Evolutionary conservation across 306 rosid genomes (phyloP), one percentile per base, ranked within the genome.

Genomic region (Malus sylvestris): DNA sequence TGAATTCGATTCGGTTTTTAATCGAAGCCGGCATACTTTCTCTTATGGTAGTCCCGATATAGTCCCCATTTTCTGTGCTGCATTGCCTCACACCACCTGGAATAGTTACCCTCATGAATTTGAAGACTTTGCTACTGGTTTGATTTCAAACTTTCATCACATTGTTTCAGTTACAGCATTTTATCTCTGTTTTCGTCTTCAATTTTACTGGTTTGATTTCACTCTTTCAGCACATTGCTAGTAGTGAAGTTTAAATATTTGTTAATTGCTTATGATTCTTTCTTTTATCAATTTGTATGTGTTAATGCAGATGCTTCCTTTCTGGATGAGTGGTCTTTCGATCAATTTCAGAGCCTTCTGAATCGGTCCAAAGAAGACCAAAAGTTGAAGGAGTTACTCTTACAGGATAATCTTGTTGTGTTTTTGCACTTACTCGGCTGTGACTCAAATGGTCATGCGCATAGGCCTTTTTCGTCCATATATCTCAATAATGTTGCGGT

Each of bases 371-470:
- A 64, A 45, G 89, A 89, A 83, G 96, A 90, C 66, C 77, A 84
- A 67, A 89, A 88, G 76, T 65, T 88, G 86, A 86, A 82, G 87
- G 88, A 82, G 59, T 82, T 90, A 72, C 91, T 93, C 73, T 81
- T 46, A 75, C 93, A 86, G 82, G 91, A 91, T 76, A 85, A 91
- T 63, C 90, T 93, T 88, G 91, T 88, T 40, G 67, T 93, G 70
- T 93, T 93, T 79, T 82, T 93, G 81, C 98, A 93, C 82, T 85
- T 93, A 25, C 98, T 90, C 72, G 98, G 98, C 69, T 93, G 98
- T 75, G 96, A 93, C 83, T 87, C 98, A 74, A 93, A 93, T 80
- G 98, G 98, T 75, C 98, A 93, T 81, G 98, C 98, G 20, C 98
- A 93, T 73, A 85, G 88, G 81, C 98, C 96, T 58, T 93, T 7